Evolutionary conservation across 108 stramenopile genomes (phyloP).

Genomic region (Pseudonitzschia delicatissima): DNA sequence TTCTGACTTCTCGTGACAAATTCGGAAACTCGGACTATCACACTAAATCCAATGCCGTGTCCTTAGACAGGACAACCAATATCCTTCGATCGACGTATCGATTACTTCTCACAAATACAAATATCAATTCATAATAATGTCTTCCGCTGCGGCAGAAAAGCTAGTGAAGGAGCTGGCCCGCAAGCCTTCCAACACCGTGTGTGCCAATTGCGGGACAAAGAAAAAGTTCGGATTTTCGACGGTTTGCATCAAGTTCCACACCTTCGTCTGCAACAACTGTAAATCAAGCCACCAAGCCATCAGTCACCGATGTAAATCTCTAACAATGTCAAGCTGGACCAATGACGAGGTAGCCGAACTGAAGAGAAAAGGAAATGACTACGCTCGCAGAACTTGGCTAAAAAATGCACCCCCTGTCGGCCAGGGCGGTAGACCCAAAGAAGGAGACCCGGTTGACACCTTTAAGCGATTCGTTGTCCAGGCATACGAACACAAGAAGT

Average conservation of each 20-base stretch:
- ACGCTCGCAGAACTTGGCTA: constrained; percentile 72
- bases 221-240: constrained; percentile 84
- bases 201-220: constrained; percentile 82
- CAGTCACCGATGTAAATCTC: constrained; percentile 88
- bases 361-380: constrained; percentile 68
- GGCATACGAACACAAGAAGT: constrained; percentile 71
- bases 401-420: constrained; percentile 77
- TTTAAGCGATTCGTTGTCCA: constrained; percentile 84
- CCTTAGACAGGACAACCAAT: too few relatives aligned
- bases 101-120: too few relatives aligned
- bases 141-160: constrained; percentile 49
- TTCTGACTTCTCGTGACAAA: too few relatives aligned
- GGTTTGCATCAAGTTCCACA: constrained; percentile 89
- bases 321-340: constrained; percentile 88
- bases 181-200: constrained; percentile 54
- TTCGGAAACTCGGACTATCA: too few relatives aligned
- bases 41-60: too few relatives aligned
- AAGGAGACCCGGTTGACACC: constrained; percentile 64
- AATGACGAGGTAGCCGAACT: constrained; percentile 66
- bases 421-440: constrained; percentile 59
- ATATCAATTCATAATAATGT: constrained; percentile 34
- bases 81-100: too few relatives aligned
- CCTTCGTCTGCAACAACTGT: constrained; percentile 92
- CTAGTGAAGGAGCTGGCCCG: constrained; percentile 67
- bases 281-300: constrained; percentile 90